Base-by-base conservation (phyloP, 2,329 filamentous ascomycete species). In the Trichoderma asperellum region DNA sequence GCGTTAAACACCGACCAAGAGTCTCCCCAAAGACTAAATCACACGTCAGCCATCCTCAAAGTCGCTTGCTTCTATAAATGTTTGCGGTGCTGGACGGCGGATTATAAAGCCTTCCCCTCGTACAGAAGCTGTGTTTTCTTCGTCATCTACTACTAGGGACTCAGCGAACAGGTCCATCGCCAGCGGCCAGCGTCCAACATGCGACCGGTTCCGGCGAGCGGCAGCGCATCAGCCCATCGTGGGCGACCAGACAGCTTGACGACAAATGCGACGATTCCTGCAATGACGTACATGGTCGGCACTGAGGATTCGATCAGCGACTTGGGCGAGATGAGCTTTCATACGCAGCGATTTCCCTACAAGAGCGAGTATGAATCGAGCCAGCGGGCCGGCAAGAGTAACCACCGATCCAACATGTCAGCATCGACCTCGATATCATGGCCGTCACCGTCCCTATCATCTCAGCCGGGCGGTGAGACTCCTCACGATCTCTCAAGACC, bases 201-300 rank as follows among this genome's bases (percentile, higher is more conserved):
- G 73, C 70, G 73, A 55, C 68, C 71, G 58, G 65, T 71, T 49
- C 70, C 72, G 35, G 43, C 52, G 65, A 58, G 69, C 32, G 71
- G 66, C 49, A 68, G 70, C 57, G 57, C 68, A 52, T 58, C 63
- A n/a, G 66, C 59, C 53, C 53, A 52, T 64, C 65, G 52, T 65
- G 63, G 58, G 53, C 57, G 69, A 29, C 52, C 70, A 34, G 71
- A 72, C 60, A 68, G 58, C 56, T 57, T 73, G 43, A 67, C 63
- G n/a, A 35, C 68, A 35, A 72, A 64, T 58, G 58, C 70, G 49
- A 66, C 75, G 43, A 57, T 72, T 37, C 71, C 75, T 12, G 72
- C 77, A 53, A 73, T 79, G 29, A 71, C 76, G n/a, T 81, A 77
- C 71, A 78, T 79, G 72, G 75, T 81, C 67, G 75, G 79, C 14